Evolutionary conservation across 306 rosid genomes (phyloP).

Genomic region (Hippophae gyantsensis): DNA sequence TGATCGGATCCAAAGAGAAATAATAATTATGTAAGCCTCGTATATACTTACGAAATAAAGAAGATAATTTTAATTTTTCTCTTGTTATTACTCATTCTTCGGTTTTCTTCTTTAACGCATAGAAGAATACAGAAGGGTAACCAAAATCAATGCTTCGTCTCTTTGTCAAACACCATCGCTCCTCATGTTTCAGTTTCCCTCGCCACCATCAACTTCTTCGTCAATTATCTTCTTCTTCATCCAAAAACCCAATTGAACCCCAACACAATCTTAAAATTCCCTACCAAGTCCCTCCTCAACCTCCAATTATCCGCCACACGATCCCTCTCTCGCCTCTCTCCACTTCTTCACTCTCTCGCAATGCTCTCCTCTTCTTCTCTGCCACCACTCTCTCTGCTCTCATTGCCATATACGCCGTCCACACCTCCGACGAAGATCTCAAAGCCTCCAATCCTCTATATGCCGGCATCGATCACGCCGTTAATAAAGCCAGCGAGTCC

Average conservation of each 20-base stretch:
- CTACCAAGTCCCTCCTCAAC: constrained; percentile 27
- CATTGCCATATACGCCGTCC: constrained; percentile 37
- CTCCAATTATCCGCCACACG: constrained; percentile 12
- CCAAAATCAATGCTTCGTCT: constrained; percentile 40
- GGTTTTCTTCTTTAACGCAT: too few species aligned
- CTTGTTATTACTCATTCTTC: too few species aligned
- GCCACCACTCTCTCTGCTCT: constrained; percentile 40
- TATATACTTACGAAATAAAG: too few species aligned
- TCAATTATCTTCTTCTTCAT: constrained; percentile 21
- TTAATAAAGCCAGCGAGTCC: constrained; percentile 40
- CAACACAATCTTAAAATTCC: constrained; percentile 17
- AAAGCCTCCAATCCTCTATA: neutral
- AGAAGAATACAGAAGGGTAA: neutral
- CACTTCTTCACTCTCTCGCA: constrained; percentile 22
- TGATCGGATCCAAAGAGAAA: too few species aligned
- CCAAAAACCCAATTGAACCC: constrained; percentile 10
- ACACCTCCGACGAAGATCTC: constrained; percentile 18
- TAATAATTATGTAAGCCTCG: too few species aligned
- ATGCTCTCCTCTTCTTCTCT: constrained; percentile 38
- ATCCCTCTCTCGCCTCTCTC: constrained; percentile 15
- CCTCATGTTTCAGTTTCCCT: constrained; percentile 35
- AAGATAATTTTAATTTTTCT: too few species aligned
- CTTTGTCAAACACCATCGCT: constrained; percentile 34
- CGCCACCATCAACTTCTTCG: constrained; percentile 18
- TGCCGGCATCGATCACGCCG: constrained; percentile 33